phyloP scores from a whole-genome alignment of 1,284 basidiomycete species.

The Psilocybe mexicana region DNA sequence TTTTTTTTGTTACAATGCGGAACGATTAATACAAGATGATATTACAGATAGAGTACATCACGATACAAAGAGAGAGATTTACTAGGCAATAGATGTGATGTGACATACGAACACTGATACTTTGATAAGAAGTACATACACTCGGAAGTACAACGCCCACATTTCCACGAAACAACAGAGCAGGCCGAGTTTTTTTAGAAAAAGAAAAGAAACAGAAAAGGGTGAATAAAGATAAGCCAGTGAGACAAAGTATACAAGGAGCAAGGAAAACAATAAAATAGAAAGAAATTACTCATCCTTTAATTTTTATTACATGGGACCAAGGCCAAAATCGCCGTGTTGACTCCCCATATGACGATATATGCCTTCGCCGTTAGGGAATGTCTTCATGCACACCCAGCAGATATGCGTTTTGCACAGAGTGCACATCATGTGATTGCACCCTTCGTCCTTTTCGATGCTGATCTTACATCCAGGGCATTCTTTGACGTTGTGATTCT shows the following conservation, averaged over 20 bases:
- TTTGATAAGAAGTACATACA: not conserved
- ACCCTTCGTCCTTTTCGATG: slow-evolving; percentile 71
- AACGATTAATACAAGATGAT: not conserved
- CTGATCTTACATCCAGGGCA: slow-evolving; percentile 68
- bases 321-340: slow-evolving; percentile 38
- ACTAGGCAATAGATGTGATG: not conserved
- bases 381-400: slow-evolving; percentile 72
- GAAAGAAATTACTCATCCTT: not conserved
- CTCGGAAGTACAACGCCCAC: not conserved
- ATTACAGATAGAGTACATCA: not conserved
- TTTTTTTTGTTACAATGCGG: not conserved
- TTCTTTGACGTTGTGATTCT: slow-evolving; percentile 59
- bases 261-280: not conserved
- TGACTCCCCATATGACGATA: slow-evolving; percentile 40
- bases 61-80: not conserved
- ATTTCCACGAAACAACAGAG: not conserved
- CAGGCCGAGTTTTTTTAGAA: not conserved
- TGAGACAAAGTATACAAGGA: not conserved
- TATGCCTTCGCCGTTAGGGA: slow-evolving; percentile 52
- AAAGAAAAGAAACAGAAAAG: not conserved
- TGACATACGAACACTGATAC: not conserved
- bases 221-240: not conserved
- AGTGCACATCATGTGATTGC: slow-evolving; percentile 75
- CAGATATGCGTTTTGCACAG: slow-evolving; percentile 73
- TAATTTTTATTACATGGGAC: slow-evolving; percentile 4